A percentile compares a stretch with the other conserved stretches of the same genome.
Conservation (phyloP, 257 asterid species). For the Salvia splendens region DNA sequence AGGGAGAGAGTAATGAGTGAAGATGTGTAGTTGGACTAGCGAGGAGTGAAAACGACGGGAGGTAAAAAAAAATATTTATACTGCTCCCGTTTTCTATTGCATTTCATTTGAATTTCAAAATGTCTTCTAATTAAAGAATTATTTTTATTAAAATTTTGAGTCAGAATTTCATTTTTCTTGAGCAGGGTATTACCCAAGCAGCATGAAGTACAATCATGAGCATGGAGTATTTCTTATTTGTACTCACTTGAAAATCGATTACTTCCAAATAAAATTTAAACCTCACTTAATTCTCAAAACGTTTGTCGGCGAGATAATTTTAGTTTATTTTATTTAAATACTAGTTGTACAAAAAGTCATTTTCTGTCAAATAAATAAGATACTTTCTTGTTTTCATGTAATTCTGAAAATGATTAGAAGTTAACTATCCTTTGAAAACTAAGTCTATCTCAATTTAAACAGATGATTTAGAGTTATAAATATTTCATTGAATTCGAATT, state of each 20-base stretch:
- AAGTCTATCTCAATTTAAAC: too few relatives aligned
- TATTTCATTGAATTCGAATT: too few relatives aligned
- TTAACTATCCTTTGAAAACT: too few relatives aligned
- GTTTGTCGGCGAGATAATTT: conserved; percentile 11
- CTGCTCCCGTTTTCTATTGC: conserved; percentile 12
- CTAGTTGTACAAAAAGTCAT: background rate
- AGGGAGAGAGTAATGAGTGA: conserved; percentile 34
- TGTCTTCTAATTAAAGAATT: background rate
- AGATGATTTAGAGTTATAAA: too few relatives aligned
- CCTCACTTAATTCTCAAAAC: background rate
- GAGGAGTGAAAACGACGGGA: conserved; percentile 43
- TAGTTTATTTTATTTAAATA: background rate
- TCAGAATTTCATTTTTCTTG: background rate
- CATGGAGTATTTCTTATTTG: too few relatives aligned
- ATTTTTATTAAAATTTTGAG: background rate
- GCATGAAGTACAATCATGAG: too few relatives aligned
- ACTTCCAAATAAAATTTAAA: background rate
- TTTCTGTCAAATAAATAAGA: background rate
- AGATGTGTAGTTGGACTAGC: conserved; percentile 36
- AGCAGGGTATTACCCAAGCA: too few relatives aligned
- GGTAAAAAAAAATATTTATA: conserved; percentile 6
- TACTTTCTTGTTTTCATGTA: background rate
- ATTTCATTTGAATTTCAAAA: conserved; percentile 37
- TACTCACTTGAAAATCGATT: too few relatives aligned
- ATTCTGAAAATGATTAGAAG: background rate